Evolutionary conservation across 2,329 filamentous ascomycete species (phyloP), one percentile per base, ranked within the genome.

Genomic region (Colletotrichum phormii): DNA sequence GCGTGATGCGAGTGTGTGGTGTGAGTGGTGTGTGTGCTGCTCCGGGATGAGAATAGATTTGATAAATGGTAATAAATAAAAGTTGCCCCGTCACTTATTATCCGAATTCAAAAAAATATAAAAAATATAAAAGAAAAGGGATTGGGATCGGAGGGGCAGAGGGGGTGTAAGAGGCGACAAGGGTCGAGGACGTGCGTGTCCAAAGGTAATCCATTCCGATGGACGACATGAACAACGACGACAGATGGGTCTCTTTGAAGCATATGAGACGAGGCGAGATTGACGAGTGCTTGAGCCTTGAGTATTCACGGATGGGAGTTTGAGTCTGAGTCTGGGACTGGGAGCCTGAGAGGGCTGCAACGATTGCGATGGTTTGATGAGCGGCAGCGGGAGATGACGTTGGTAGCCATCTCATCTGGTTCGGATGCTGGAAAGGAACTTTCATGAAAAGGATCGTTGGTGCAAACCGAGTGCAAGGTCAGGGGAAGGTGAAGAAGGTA

Each of bases 21-120:
- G 7, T 22, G 51, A 29, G 7, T 22, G 9, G 9, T 24, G 49
- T 22, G 57, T 33, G 55, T 64, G 24, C 15, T 37, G 62, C 2
- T 26, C 60, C 64, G 70, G 55, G 66, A 64, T 69, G 66, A 70
- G 60, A 64, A 70, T 72, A 64, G 66, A 61, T 70, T 26, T 29
- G 62, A 35, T 24, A 12, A 18, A n/a, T 46, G 42, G 42, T 35
- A 63, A 26, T 63, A 53, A 22, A 53, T 33, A 26, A 24, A 60
- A 58, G 58, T 58, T 67, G 58, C 58, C 64, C 63, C 69, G 58
- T 67, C 54, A 59, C 64, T 71, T 42, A 71, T 67, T 67, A 64
- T 64, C 35, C 54, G 35, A 72, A 60, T 55, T 64, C 49, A 55
- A 59, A 69, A 29, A 42, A 37, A 53, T n/a, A n/a, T n/a, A n/a